Percentiles rank a stretch among this genome's conserved stretches.
Conservation (phyloP, 1,139 yeast species). For the Scheffersomyces cryptocercus region DNA sequence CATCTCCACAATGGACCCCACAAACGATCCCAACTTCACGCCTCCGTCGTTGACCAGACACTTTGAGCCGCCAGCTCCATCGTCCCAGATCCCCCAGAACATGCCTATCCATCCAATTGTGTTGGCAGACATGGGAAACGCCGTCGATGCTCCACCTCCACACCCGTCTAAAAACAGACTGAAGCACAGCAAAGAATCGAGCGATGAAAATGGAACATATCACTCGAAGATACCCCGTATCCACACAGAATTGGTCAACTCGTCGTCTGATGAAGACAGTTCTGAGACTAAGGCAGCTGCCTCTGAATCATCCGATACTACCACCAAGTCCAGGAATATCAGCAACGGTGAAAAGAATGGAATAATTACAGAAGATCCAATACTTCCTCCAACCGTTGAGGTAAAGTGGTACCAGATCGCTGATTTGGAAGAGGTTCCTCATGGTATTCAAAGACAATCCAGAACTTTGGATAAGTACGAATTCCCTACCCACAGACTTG, state of each 20-base stretch:
- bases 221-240: conserved; percentile 45
- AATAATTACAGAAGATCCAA: conserved; percentile 7
- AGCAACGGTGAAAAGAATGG: conserved; percentile 1
- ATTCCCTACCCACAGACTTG: conserved; percentile 86
- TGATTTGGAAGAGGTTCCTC: conserved; percentile 94
- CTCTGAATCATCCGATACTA: background rate
- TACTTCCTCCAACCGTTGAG: conserved; percentile 46
- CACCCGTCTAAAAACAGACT: conserved; percentile 36
- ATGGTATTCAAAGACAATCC: conserved; percentile 88
- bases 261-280: conserved; percentile 35
- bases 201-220: conserved; percentile 14
- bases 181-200: conserved; percentile 7
- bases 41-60: conserved; percentile 66
- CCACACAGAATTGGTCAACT: conserved; percentile 40
- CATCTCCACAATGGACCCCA: conserved; percentile 62
- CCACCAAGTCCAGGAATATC: background rate
- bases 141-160: conserved; percentile 74
- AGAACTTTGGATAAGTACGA: conserved; percentile 61
- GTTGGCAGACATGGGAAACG: conserved; percentile 69
- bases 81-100: conserved; percentile 70
- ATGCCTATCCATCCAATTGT: conserved; percentile 76
- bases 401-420: conserved; percentile 77
- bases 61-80: conserved; percentile 70
- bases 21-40: conserved; percentile 73
- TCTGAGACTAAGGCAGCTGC: background rate